phyloP scores from a whole-genome alignment of 2,329 filamentous ascomycete species.

The Microsporum audouinii region DNA sequence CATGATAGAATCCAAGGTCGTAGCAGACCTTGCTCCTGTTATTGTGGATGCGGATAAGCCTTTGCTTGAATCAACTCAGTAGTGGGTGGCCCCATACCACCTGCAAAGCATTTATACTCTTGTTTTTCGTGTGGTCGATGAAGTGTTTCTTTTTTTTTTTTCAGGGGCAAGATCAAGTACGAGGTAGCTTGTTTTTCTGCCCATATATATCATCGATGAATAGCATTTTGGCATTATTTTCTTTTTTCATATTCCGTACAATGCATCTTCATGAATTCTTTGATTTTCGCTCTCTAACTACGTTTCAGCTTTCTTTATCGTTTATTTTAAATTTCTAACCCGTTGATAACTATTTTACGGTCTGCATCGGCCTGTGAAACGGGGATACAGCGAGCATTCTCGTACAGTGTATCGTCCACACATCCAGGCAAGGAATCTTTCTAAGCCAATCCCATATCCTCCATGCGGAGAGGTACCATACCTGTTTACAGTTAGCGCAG shows the following conservation, averaged over 20 bases:
- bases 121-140: background rate
- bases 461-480: constrained; percentile 89
- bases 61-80: background rate
- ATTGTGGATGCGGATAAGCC: background rate
- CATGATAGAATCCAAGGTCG: background rate
- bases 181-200: background rate
- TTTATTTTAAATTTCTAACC: background rate
- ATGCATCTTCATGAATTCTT: background rate
- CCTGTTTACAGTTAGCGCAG: constrained; percentile 32
- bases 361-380: constrained; percentile 41
- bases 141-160: background rate
- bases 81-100: background rate
- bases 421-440: constrained; percentile 63
- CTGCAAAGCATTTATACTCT: background rate
- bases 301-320: background rate
- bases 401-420: constrained; percentile 55
- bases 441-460: constrained; percentile 83
- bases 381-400: constrained; percentile 44
- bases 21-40: background rate
- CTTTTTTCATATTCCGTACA: background rate
- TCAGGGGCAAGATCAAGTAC: background rate
- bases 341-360: constrained; percentile 24
- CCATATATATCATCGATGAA: background rate
- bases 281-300: background rate
- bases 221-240: background rate